A percentile compares a stretch with the other conserved stretches of the same genome.
These are phyloP conservation scores for Sordariomycetes sp. DNA, from an alignment of 2,329 filamentous ascomycete species.

Conservation along the genomic window DNA sequence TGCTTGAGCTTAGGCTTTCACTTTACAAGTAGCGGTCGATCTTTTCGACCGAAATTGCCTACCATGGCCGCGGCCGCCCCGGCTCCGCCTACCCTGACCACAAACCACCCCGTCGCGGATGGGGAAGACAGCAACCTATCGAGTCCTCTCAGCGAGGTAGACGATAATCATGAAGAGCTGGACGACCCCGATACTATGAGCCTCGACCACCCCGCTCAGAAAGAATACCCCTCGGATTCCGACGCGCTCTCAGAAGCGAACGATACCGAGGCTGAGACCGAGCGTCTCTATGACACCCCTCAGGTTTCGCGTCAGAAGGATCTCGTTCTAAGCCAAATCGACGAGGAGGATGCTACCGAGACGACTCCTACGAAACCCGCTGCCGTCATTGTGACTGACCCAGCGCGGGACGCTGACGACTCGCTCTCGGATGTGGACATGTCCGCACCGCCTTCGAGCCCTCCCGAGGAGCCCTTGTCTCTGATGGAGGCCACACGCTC, in stretches of 20 bases:
- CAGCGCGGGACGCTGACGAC: constrained; percentile 26
- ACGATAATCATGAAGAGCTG: constrained; percentile 64
- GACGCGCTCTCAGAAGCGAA: constrained; percentile 48
- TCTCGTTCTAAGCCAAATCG: constrained; percentile 46
- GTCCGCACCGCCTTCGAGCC: constrained; percentile 24
- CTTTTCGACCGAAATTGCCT: constrained; percentile 13
- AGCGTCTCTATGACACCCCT: constrained; percentile 84
- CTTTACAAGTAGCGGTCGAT: not conserved
- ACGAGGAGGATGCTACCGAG: constrained; percentile 43
- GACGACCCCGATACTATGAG: constrained; percentile 53
- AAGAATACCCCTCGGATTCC: constrained; percentile 27
- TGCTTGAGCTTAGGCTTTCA: not conserved
- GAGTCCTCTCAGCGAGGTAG: constrained; percentile 87
- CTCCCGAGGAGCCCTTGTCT: constrained; percentile 23
- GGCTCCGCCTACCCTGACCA: constrained; percentile 37
- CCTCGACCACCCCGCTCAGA: constrained; percentile 17
- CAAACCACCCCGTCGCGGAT: constrained; percentile 33
- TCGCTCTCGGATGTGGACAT: constrained; percentile 28
- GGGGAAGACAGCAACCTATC: constrained; percentile 63
- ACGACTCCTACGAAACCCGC: constrained; percentile 60
- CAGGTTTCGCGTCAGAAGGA: constrained; percentile 53
- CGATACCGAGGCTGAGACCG: constrained; percentile 83
- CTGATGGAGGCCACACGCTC: constrained; percentile 19
- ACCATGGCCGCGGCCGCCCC: constrained; percentile 43
- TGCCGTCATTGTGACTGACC: constrained; percentile 21